phyloP scores from a whole-genome alignment of 495 filamentous ascomycete genomes.

The Acidiella bohemica region DNA sequence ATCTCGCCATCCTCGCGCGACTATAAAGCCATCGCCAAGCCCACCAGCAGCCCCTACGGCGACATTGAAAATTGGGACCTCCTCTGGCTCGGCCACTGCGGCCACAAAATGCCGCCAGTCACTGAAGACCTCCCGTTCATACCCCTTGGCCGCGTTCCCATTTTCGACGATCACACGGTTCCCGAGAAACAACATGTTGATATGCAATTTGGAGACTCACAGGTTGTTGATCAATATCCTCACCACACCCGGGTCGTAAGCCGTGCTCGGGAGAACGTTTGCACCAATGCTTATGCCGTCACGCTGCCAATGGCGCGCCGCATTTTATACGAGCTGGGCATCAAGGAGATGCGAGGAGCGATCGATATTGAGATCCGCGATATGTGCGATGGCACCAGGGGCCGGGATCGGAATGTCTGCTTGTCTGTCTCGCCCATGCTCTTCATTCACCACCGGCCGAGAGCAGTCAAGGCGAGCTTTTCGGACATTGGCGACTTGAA shows the following conservation, averaged over 20 bases:
- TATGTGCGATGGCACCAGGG: slow-evolving; percentile 4
- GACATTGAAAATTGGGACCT: slow-evolving; percentile 10
- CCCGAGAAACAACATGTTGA: slow-evolving; percentile 9
- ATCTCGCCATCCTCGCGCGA: background rate
- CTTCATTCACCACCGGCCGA: background rate
- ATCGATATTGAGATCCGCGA: background rate
- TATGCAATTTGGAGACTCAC: slow-evolving; percentile 5
- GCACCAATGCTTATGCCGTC: slow-evolving; percentile 7
- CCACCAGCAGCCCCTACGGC: slow-evolving; percentile 8
- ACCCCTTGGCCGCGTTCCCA: slow-evolving; percentile 6
- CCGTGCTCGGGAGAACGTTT: background rate
- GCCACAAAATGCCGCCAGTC: slow-evolving; percentile 1
- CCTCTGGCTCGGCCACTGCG: slow-evolving; percentile 13
- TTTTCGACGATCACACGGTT: slow-evolving; percentile 6
- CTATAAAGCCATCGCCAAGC: background rate
- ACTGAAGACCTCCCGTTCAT: slow-evolving; percentile 1
- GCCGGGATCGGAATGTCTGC: background rate
- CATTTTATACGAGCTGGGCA: slow-evolving; percentile 9
- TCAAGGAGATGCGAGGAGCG: slow-evolving; percentile 1
- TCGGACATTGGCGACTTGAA: no score
- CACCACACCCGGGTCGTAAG: slow-evolving; percentile 9
- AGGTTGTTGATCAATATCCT: slow-evolving; percentile 6
- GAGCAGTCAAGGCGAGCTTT: background rate
- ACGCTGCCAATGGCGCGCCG: slow-evolving; percentile 5
- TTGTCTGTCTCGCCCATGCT: background rate